Base-by-base conservation (phyloP, 257 asterid species). In the Plantago major region DNA sequence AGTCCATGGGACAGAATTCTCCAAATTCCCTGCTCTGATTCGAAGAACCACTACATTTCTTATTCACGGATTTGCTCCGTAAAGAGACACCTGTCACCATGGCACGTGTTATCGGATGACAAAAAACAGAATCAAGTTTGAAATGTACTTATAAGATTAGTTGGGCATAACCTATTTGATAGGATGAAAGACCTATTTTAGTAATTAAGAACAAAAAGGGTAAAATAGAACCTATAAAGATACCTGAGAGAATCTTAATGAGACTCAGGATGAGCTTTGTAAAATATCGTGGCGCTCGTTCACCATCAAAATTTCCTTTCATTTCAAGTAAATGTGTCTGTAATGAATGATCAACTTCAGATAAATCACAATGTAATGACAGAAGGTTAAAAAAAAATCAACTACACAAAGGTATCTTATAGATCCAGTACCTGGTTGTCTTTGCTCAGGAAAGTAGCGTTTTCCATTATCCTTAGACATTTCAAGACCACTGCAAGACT, bases 241-340 rank as follows among this genome's bases (percentile, higher is more conserved):
- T 78, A 87, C 95, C 95, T 73, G 97, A 90, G 62, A 90, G 83
- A 77, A 76, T 84, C 79, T 76, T 78, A 67, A 87, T 75, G 71
- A 79, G 67, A 63, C 87, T 75, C 68, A 84, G 73, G 73, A 84
- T 79, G 66, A 87, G 90, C 70, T 87, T 81, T 58, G 74, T 79
- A 65, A 84, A 82, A 68, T 83, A 73, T 18, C 82, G 84, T 42
- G 95, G 86, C 71, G 88, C 71, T 49, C 52, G 74, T 71, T 80
- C 76, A 60, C 77, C 63, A 53, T 77, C 88, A 55, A 82, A 60
- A 54, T 72, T 81, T 67, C 88, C 90, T 81, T 81, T 84, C 85
- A 84, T 87, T 58, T 77, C 82, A 73, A 87, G 95, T 79, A 87
- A 79, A 75, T 87, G 90, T 80, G 81, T 75, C 95, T 87, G 86